Base-by-base conservation (phyloP, 108 stramenopile species). In the Nitzschia putrida region DNA sequence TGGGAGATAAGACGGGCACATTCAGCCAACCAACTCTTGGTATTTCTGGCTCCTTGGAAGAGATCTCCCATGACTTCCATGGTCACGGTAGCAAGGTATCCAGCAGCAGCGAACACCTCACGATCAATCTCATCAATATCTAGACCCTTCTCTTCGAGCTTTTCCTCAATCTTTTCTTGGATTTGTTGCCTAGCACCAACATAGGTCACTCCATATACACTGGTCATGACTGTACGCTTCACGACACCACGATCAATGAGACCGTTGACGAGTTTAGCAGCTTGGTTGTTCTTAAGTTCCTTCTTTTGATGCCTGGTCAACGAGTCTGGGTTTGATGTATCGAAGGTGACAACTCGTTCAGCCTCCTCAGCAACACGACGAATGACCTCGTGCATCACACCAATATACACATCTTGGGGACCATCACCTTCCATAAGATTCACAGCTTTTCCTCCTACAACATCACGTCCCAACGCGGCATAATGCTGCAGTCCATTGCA, bases 401-500 rank as follows among this genome's bases (percentile, higher is more conserved):
- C 96, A 29, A 84, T 82, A 82, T 99, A 85, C 18, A 99, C 99
- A 80, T 99, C 99, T 60, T 96, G 94, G 18, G 99, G 99, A 53
- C 80, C 66, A 53, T 96, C 95, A 20, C 74, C 72, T 34, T 88
- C 83, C 45, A 95, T 81, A 18, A 99, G 86, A 68, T 99, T 99
- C 12, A 99, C 99, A 53, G 97, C 96, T 70, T 83, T 89, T 11
- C 96, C 99, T 34, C 99, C 99, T 0, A 83, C 86, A 11, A 70
- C 73, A 76, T 99, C 99, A 59, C 97, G 79, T n/a, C 99, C 99
- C 4, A 99, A 86, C 9, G 98, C 98, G 25, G 98, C 98, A 73
- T 99, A 99, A 80, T 99, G 99, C 71, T 99, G 99, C 55, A 99
- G 78, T 3, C 99, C 99, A 70, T 99, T 99, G 81, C 99, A 99